Percentiles rank a stretch among this genome's conserved stretches.
Evolutionary conservation across 2,329 filamentous ascomycete species (phyloP).

Genomic region (Alternaria gansuensis): DNA sequence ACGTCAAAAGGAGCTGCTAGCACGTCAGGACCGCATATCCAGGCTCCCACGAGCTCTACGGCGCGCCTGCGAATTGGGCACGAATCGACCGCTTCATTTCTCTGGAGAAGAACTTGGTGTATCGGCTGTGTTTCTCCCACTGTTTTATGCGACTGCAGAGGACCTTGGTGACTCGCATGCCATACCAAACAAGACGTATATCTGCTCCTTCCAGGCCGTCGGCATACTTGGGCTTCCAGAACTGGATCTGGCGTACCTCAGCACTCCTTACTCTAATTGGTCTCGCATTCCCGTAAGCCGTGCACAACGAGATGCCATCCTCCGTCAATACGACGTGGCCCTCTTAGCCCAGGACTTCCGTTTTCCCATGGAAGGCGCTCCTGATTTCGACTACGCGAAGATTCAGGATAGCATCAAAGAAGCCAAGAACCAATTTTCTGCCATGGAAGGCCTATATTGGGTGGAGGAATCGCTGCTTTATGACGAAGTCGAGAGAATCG

Average conservation of each 20-base stretch:
- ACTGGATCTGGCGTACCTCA: constrained; percentile 49
- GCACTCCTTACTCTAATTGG: constrained; percentile 49
- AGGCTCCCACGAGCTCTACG: constrained; percentile 51
- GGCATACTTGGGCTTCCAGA: constrained; percentile 54
- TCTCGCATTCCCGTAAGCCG: constrained; percentile 46
- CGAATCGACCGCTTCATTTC: constrained; percentile 51
- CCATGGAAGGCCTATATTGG: constrained; percentile 53
- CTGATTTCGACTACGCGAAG: constrained; percentile 49
- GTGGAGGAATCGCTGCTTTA: constrained; percentile 43
- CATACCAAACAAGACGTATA: constrained; percentile 41
- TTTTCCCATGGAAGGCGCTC: constrained; percentile 51
- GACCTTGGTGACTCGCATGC: constrained; percentile 40
- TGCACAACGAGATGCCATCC: constrained; percentile 48
- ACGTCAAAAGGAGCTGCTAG: constrained; percentile 42
- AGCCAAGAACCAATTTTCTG: constrained; percentile 48
- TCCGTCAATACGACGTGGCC: constrained; percentile 51
- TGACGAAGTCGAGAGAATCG: constrained; percentile 44
- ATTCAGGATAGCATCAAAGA: constrained; percentile 51
- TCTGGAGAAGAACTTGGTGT: constrained; percentile 52
- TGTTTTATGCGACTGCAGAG: constrained; percentile 47
- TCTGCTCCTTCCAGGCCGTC: constrained; percentile 52
- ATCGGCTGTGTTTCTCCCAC: constrained; percentile 51
- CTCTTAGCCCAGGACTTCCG: constrained; percentile 52
- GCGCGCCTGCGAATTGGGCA: constrained; percentile 50
- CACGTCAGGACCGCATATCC: constrained; percentile 47